phyloP scores from a whole-genome alignment of 257 asterid genomes.

The Salvia hispanica region DNA sequence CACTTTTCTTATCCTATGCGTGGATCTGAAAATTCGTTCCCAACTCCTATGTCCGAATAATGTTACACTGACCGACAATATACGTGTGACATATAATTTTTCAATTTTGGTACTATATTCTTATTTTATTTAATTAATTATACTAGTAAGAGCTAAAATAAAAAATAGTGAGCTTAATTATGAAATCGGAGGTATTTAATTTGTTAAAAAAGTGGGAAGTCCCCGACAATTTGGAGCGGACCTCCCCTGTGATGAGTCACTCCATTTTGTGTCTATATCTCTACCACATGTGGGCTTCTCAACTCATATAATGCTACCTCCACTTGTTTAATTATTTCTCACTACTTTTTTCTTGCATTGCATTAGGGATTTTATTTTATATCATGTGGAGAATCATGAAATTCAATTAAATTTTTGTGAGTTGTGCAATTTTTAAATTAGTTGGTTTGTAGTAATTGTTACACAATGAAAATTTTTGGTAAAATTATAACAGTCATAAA shows the following conservation, averaged over 20 bases:
- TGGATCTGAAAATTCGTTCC: not conserved
- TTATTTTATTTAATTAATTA: no score
- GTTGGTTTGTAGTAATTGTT: no score
- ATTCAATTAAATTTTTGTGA: no score
- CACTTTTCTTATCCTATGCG: conserved; percentile 1
- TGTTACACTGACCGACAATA: not conserved
- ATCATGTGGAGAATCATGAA: no score
- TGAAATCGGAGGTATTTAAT: no score
- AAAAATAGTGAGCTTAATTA: no score
- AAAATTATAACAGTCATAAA: no score
- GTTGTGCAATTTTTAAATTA: no score
- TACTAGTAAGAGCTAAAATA: no score
- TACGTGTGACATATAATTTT: not conserved
- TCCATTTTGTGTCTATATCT: conserved; percentile 11
- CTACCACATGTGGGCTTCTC: conserved; percentile 34
- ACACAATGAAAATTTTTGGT: no score
- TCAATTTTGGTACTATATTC: no score
- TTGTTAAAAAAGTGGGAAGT: not conserved
- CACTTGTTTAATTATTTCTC: conserved; percentile 25
- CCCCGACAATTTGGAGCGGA: conserved; percentile 44
- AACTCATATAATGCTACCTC: conserved; percentile 24
- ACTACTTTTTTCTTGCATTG: not conserved
- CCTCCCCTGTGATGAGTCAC: conserved; percentile 24
- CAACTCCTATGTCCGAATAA: not conserved
- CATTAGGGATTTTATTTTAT: not conserved